These are phyloP conservation scores for Solanum acaule DNA, from an alignment of 257 asterid genomes.

Conservation along the genomic window DNA sequence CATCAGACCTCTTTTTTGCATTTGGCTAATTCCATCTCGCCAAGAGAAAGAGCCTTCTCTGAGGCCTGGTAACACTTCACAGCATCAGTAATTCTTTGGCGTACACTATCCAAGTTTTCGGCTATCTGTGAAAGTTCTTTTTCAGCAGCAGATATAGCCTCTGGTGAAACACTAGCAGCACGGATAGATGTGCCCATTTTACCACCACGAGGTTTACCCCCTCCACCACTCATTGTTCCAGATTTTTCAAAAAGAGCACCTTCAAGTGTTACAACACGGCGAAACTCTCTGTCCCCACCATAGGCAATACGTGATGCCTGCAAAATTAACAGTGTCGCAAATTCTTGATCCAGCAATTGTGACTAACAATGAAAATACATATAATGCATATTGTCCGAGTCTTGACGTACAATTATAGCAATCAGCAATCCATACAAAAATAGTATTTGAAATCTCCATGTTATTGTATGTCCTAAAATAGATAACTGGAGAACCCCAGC, in stretches of 20 bases:
- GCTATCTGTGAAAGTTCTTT: slow-evolving; percentile 57
- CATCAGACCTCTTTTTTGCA: slow-evolving; percentile 64
- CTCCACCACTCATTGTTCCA: slow-evolving; percentile 99
- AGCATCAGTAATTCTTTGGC: slow-evolving; percentile 50
- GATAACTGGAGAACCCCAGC: background rate
- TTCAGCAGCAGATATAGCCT: slow-evolving; percentile 70
- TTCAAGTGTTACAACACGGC: slow-evolving; percentile 91
- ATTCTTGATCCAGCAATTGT: background rate
- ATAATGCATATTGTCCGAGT: background rate
- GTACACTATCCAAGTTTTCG: slow-evolving; percentile 34
- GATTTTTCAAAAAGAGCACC: slow-evolving; percentile 93
- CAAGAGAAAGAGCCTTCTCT: slow-evolving; percentile 54
- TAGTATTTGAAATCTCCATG: background rate
- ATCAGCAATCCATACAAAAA: background rate
- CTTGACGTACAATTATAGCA: background rate
- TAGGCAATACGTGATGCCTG: slow-evolving; percentile 92
- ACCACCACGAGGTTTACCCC: slow-evolving; percentile 88
- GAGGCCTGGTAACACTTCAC: slow-evolving; percentile 45
- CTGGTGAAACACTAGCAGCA: slow-evolving; percentile 69
- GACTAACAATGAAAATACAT: background rate
- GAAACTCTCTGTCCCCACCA: slow-evolving; percentile 51
- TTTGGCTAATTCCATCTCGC: slow-evolving; percentile 85
- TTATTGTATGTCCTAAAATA: background rate
- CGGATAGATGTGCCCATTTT: slow-evolving; percentile 89
- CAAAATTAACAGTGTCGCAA: background rate